Percentiles rank a stretch among this genome's conserved stretches.
These are phyloP conservation scores for Plasmodium inui DNA, from an alignment of 169 alveolate genomes.

Conservation along the genomic window DNA sequence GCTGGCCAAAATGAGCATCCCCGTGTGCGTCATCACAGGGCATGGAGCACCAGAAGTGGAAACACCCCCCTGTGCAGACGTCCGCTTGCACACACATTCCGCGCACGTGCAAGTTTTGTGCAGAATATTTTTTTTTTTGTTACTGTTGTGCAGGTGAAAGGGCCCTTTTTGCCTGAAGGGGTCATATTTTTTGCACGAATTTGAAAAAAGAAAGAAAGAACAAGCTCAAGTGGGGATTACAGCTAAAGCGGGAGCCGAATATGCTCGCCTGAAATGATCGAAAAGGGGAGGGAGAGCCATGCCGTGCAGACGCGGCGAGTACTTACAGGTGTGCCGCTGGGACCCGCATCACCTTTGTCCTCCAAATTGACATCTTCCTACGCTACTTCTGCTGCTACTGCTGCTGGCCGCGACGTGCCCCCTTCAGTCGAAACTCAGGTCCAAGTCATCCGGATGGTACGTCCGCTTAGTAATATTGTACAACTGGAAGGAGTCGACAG, in stretches of 20 bases:
- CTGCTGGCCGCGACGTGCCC: neutral
- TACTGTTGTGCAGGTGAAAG: neutral
- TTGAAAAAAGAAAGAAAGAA: neutral
- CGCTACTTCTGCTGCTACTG: neutral
- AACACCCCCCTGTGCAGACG: neutral
- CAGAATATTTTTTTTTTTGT: neutral
- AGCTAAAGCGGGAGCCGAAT: neutral
- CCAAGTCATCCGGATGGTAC: conserved; percentile 70
- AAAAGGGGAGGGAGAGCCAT: neutral
- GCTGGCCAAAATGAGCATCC: neutral
- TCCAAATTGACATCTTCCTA: neutral
- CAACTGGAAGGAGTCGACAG: conserved; percentile 67
- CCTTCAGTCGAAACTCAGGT: conserved; percentile 54
- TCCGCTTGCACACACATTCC: neutral
- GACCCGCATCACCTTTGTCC: neutral
- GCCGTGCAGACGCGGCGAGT: neutral
- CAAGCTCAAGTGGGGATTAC: neutral
- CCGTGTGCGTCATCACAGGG: neutral
- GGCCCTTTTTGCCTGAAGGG: neutral
- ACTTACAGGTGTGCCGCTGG: neutral
- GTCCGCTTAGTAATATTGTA: conserved; percentile 45
- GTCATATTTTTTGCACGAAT: neutral
- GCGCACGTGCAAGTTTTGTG: neutral
- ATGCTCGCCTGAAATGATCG: neutral
- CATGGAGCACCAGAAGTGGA: neutral